Evolutionary conservation across 495 filamentous ascomycete species (phyloP), one percentile per base, ranked within the genome.

Genomic region (Penicillium diatomitis): DNA sequence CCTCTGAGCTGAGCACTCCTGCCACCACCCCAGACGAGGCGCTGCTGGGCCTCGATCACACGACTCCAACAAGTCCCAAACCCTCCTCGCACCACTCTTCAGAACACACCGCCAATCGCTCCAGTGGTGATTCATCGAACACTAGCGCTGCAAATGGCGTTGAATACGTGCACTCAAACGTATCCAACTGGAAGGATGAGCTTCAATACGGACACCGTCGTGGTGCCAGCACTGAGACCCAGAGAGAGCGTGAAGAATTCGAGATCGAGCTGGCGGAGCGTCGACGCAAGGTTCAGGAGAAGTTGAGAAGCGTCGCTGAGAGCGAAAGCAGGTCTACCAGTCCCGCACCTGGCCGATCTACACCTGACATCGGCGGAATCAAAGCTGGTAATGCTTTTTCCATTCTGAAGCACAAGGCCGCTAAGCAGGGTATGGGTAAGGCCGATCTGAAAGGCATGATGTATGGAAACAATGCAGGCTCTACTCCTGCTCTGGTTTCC

Each of bases 271-370:
- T 96, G 20, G 88, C 87, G 0, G 77, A 85, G 59, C 78, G 88
- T 37, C 80, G 85, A 44, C 77, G 82, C 32, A 85, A 80, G 11
- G 85, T 95, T 32, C 83, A 90, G 52, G 88, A 95, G 65, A 88
- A 84, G 56, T 68, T 96, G 30, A 81, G 81, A 10, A 86, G 73
- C 11, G 85, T 84, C 55, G 81, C 80, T 10, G 85, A 87, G 51
- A 76, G 72, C 6, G 84, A 86, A 54, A 74, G 77, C 66, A 65
- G 75, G 60, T 69, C 87, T 53, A 56, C 74, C 56, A 69, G 75
- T 60, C 68, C 74, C 46, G 54, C 63, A 32, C 61, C 69, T 38
- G 66, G 75, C 70, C 64, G 49, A 41, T 67, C 65, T 43, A 83
- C 70, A 37, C 74, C 66, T 6, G 72, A 64, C 48, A 61, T 57